These are phyloP conservation scores for Verticillium longisporum DNA, from an alignment of 2,329 filamentous ascomycete genomes.

Conservation along the genomic window DNA sequence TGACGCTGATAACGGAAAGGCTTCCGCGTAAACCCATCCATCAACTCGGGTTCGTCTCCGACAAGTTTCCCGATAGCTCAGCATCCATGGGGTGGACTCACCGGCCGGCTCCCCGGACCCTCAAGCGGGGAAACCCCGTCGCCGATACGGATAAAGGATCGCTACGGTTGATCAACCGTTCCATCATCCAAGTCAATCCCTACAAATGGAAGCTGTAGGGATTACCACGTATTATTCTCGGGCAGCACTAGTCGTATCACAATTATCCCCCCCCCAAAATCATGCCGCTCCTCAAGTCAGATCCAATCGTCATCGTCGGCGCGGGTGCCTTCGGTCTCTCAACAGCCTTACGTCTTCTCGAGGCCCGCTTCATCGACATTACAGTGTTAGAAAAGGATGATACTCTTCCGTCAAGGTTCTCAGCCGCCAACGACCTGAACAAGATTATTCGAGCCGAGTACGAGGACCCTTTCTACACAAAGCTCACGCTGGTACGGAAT, in stretches of 20 bases:
- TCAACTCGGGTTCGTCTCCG: neutral
- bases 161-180: neutral
- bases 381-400: slow-evolving; percentile 37
- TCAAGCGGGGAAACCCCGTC: neutral
- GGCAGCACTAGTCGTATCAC: neutral
- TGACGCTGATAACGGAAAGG: neutral
- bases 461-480: slow-evolving; percentile 48
- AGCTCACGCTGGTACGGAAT: slow-evolving; percentile 39
- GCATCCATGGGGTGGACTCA: neutral
- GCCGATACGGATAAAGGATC: neutral
- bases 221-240: neutral
- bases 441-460: slow-evolving; percentile 56
- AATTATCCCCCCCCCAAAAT: neutral
- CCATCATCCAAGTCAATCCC: neutral
- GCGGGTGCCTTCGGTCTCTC: slow-evolving; percentile 45
- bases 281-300: neutral
- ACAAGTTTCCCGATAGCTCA: neutral
- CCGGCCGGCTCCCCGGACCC: neutral
- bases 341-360: slow-evolving; percentile 37
- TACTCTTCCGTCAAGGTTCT: slow-evolving; percentile 34
- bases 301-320: slow-evolving; percentile 31
- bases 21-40: neutral
- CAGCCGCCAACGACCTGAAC: slow-evolving; percentile 53
- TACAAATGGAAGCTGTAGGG: neutral
- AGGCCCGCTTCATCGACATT: slow-evolving; percentile 35